Evolutionary conservation across 1,284 basidiomycete species (phyloP), one percentile per base, ranked within the genome.

Genomic region (Tilletiaria anomala): DNA sequence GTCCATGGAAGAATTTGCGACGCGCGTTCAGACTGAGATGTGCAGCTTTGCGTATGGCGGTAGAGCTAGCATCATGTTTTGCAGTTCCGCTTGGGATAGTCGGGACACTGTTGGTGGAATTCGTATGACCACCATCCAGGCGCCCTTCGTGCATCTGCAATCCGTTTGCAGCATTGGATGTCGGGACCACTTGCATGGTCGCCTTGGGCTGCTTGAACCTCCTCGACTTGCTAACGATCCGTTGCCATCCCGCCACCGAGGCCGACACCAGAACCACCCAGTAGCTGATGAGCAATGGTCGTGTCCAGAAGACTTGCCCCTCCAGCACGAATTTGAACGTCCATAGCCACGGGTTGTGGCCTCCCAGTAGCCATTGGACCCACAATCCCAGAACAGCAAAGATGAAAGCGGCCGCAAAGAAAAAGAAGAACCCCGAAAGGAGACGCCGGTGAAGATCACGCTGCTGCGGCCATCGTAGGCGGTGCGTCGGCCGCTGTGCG

Each of bases 1-100:
- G 73, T 12, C 79, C 85, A 70, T 99, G 93, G 71, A 99, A 99
- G 69, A 83, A 94, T 69, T 99, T 99, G 43, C 93, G 75, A 42
- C 91, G 75, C n/a, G 84, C 85, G 66, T 99, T 97, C 48, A 96
- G 72, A 33, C 82, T 79, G 45, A 97, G 48, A 17, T 45, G 37
- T 17, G 42, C 38, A 4, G 36, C 12, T 17, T 37, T 37, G 18
- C 35, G 18, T 11, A 22, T 22, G 8, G 22, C 14, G 24, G 35
- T 23, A 5, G 35, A 20, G 35, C 16, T 37, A 23, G 16, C 15
- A 11, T 18, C 17, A 11, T n/a, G 10, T n/a, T n/a, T n/a, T n/a
- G n/a, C n/a, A n/a, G n/a, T n/a, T n/a, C n/a, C n/a, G n/a, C n/a
- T n/a, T n/a, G n/a, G n/a, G n/a, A n/a, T n/a, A n/a, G n/a, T n/a